Percentiles rank a stretch among this genome's conserved stretches.
Evolutionary conservation across 2,329 filamentous ascomycete species (phyloP).

Genomic region (Fusarium zealandicum): DNA sequence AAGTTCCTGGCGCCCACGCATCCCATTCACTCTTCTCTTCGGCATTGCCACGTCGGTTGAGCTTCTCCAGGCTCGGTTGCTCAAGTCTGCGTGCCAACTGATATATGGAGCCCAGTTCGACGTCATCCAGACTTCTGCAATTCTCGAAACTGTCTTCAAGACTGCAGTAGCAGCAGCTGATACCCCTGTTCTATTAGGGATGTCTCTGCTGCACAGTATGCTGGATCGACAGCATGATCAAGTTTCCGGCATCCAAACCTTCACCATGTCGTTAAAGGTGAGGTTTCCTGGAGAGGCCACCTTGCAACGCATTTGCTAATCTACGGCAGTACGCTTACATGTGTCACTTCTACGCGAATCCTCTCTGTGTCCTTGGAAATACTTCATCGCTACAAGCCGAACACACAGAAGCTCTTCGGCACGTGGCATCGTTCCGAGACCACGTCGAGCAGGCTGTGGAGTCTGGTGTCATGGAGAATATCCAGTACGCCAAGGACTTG

Average conservation of each 20-base stretch:
- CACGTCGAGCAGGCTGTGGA: conserved; percentile 58
- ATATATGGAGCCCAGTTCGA: conserved; percentile 78
- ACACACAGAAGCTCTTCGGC: conserved; percentile 72
- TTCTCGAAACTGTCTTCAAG: conserved; percentile 76
- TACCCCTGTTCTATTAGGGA: conserved; percentile 67
- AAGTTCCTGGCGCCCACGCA: conserved; percentile 72
- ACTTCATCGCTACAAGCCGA: conserved; percentile 57
- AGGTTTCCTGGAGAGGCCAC: conserved; percentile 6
- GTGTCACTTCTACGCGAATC: conserved; percentile 85
- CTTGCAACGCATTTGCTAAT: conserved; percentile 14
- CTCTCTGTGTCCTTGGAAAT: conserved; percentile 69
- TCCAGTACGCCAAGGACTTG: conserved; percentile 55
- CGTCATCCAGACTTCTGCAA: conserved; percentile 74
- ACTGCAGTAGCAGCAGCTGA: conserved; percentile 66
- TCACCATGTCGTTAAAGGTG: conserved; percentile 74
- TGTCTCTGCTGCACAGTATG: conserved; percentile 66
- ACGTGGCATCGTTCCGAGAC: conserved; percentile 71
- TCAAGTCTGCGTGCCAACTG: conserved; percentile 71
- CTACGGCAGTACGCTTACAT: conserved; percentile 76
- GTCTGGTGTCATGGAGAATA: conserved; percentile 50
- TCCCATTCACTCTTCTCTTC: conserved; percentile 79
- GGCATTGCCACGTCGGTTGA: conserved; percentile 84
- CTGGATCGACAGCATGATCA: conserved; percentile 79
- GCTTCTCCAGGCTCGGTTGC: conserved; percentile 76
- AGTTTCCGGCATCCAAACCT: conserved; percentile 76